Percentiles rank a stretch among this genome's conserved stretches.
phyloP scores from a whole-genome alignment of 768 basidiomycete species.

The Leccinum barrowsii region DNA sequence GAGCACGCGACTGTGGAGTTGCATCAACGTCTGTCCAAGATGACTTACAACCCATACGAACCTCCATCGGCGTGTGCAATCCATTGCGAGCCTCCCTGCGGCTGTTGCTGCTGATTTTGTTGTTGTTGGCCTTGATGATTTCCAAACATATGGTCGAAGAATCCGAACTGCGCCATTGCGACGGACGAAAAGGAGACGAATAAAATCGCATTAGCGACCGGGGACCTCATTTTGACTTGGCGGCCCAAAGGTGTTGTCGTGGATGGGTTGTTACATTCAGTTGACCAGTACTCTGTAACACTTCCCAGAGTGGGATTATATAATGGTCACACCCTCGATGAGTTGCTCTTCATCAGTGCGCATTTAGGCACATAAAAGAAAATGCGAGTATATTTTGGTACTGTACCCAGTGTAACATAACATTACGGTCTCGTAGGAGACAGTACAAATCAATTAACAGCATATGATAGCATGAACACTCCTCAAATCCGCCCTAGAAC shows the following conservation, averaged over 20 bases:
- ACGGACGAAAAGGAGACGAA: slow-evolving; percentile 27
- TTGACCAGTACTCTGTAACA: not conserved
- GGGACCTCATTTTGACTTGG: slow-evolving; percentile 14
- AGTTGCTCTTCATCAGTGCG: too few species aligned
- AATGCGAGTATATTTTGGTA: slow-evolving; percentile 1
- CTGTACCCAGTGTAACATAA: slow-evolving; percentile 23
- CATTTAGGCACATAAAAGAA: not conserved
- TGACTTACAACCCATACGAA: slow-evolving; percentile 29
- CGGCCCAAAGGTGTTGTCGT: not conserved
- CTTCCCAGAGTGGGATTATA: not conserved
- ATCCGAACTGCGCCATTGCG: slow-evolving; percentile 66
- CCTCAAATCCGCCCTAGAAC: slow-evolving; percentile 13
- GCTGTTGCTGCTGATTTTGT: slow-evolving; percentile 47
- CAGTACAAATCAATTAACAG: slow-evolving; percentile 32
- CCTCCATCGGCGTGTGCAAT: slow-evolving; percentile 61
- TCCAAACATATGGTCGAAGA: slow-evolving; percentile 78
- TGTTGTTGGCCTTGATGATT: slow-evolving; percentile 49
- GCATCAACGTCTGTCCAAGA: not conserved
- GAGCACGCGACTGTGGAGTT: slow-evolving; percentile 62
- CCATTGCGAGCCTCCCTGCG: slow-evolving; percentile 56
- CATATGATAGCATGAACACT: slow-evolving; percentile 28
- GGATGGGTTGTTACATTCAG: not conserved
- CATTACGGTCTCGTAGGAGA: slow-evolving; percentile 27
- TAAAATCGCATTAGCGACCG: slow-evolving; percentile 7
- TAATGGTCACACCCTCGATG: not conserved